Evolutionary conservation across 2,329 filamentous ascomycete genomes (phyloP).

Genomic region (Verticillium tricorpus): DNA sequence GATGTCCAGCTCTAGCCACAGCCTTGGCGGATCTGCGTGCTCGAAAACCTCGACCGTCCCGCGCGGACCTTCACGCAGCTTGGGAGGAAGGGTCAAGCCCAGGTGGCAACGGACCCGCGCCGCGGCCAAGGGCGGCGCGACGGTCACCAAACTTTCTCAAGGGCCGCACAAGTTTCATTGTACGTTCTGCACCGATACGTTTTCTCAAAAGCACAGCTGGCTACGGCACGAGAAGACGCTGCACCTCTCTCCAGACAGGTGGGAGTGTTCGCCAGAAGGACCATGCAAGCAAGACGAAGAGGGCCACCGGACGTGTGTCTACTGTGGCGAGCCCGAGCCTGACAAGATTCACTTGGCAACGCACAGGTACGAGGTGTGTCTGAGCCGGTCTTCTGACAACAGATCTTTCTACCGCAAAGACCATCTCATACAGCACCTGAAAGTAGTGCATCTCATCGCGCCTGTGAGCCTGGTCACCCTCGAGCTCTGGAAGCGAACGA

Average conservation of each 20-base stretch:
- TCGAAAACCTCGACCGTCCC: constrained; percentile 7
- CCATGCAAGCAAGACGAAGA: constrained; percentile 31
- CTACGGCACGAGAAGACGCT: constrained; percentile 45
- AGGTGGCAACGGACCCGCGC: not conserved
- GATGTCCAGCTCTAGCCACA: constrained; percentile 10
- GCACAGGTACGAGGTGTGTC: constrained; percentile 40
- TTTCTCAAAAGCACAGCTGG: constrained; percentile 40
- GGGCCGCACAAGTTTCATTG: constrained; percentile 28
- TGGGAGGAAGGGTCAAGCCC: not conserved
- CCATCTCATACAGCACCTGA: constrained; percentile 36
- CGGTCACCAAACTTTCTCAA: not conserved
- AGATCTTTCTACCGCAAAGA: constrained; percentile 39
- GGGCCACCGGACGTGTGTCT: constrained; percentile 35
- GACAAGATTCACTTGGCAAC: constrained; percentile 24
- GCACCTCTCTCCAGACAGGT: constrained; percentile 40
- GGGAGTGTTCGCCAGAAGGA: constrained; percentile 36
- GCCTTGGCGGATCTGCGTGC: constrained; percentile 10
- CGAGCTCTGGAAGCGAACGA: constrained; percentile 30
- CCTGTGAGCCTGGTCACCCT: constrained; percentile 38
- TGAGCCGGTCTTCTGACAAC: constrained; percentile 40
- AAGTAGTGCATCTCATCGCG: constrained; percentile 34
- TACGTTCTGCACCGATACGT: constrained; percentile 42
- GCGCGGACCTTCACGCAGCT: constrained; percentile 16
- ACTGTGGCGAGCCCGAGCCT: constrained; percentile 28
- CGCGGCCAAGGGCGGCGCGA: not conserved